phyloP scores from a whole-genome alignment of 2,329 filamentous ascomycete genomes.

The Helminthosporium solani region DNA sequence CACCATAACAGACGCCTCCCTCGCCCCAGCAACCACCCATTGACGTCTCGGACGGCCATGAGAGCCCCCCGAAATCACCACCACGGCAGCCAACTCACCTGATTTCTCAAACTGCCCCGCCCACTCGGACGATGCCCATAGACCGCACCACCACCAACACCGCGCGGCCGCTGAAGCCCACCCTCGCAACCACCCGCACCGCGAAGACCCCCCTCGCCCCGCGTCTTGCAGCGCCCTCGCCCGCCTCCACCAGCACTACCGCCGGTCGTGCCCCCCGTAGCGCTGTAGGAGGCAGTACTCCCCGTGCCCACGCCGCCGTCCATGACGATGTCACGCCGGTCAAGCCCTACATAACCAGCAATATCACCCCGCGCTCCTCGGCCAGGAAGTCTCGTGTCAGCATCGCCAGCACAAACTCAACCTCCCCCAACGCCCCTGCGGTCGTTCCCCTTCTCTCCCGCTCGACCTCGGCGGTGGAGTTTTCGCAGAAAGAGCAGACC shows the following conservation, averaged over 20 bases:
- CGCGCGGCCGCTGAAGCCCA: slow-evolving; percentile 66
- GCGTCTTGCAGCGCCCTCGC: slow-evolving; percentile 53
- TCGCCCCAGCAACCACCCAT: slow-evolving; percentile 28
- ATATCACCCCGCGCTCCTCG: slow-evolving; percentile 77
- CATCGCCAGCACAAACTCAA: slow-evolving; percentile 66
- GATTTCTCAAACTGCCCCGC: slow-evolving; percentile 15
- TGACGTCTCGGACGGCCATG: slow-evolving; percentile 34
- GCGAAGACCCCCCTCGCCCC: slow-evolving; percentile 60
- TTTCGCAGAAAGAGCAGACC: slow-evolving; percentile 29
- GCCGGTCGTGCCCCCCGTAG: slow-evolving; percentile 28
- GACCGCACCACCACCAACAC: slow-evolving; percentile 49
- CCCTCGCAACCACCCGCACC: slow-evolving; percentile 62
- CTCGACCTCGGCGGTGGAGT: slow-evolving; percentile 34
- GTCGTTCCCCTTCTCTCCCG: slow-evolving; percentile 36
- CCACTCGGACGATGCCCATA: slow-evolving; percentile 38
- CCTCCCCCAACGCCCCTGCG: slow-evolving; percentile 63
- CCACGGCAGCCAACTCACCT: too few relatives aligned
- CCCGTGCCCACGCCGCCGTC: slow-evolving; percentile 35
- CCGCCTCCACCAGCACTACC: slow-evolving; percentile 33
- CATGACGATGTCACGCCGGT: slow-evolving; percentile 57
- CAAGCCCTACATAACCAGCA: slow-evolving; percentile 60
- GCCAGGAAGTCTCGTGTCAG: slow-evolving; percentile 64
- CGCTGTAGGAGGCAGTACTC: slow-evolving; percentile 29
- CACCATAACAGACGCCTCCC: neutral
- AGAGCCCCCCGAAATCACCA: slow-evolving; percentile 17